Conservation (phyloP, 2,329 filamentous ascomycete genomes). For the Penicillium sp. region DNA sequence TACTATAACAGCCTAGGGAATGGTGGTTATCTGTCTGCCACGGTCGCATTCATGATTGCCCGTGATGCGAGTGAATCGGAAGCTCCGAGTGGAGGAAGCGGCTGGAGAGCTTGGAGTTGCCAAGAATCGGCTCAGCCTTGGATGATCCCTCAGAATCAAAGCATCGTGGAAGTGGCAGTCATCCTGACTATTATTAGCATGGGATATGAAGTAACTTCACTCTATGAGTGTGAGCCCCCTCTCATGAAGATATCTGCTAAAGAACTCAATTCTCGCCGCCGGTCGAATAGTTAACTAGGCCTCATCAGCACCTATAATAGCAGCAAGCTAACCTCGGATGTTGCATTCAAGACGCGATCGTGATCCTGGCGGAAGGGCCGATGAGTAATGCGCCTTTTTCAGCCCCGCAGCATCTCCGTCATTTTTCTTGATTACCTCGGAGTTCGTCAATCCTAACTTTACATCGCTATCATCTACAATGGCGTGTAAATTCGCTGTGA, state of each 20-base stretch:
- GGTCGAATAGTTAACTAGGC: neutral
- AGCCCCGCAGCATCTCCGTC: neutral
- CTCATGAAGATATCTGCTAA: too few relatives aligned
- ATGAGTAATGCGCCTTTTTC: slow-evolving; percentile 1
- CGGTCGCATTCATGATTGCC: neutral
- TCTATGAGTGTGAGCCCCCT: too few relatives aligned
- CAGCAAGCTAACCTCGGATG: neutral
- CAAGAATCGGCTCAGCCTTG: neutral
- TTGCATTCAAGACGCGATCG: neutral
- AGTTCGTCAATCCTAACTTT: neutral
- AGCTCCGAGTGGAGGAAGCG: neutral
- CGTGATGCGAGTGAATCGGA: neutral
- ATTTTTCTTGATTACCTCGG: neutral
- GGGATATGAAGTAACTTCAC: too few relatives aligned
- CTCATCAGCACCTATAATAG: neutral
- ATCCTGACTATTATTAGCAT: too few relatives aligned
- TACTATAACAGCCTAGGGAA: neutral
- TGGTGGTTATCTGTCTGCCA: neutral
- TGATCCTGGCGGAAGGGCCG: neutral
- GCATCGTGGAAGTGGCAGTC: neutral
- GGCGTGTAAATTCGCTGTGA: slow-evolving; percentile 26
- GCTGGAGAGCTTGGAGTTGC: neutral
- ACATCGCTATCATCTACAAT: slow-evolving; percentile 3
- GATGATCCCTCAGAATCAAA: neutral
- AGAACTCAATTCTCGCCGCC: neutral